These are phyloP conservation scores for Fusarium nurragi DNA, from an alignment of 2,329 filamentous ascomycete genomes.

Conservation along the genomic window DNA sequence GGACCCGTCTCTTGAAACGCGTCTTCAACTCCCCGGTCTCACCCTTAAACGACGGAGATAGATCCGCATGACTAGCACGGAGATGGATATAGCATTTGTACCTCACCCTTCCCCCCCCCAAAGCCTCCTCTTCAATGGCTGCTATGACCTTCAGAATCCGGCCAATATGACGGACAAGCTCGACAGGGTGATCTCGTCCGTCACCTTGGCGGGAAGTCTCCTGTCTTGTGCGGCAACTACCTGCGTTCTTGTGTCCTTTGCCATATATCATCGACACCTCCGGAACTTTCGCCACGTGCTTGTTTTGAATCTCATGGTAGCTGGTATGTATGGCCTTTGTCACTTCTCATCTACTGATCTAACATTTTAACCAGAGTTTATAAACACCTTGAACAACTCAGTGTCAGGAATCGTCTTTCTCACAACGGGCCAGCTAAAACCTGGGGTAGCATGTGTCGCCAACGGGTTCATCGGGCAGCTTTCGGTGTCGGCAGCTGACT, in stretches of 20 bases:
- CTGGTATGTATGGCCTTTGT: conserved; percentile 20
- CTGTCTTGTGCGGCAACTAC: conserved; percentile 36
- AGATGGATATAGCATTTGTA: not conserved
- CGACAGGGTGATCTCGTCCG: conserved; percentile 32
- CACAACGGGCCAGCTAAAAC: conserved; percentile 5
- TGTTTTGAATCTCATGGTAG: conserved; percentile 38
- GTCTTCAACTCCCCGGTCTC: conserved; percentile 12
- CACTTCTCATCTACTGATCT: not conserved
- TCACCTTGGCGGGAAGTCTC: conserved; percentile 39
- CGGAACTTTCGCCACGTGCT: conserved; percentile 39
- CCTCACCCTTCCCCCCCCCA: not conserved
- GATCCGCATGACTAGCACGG: not conserved
- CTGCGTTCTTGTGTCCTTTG: conserved; percentile 36
- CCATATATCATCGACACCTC: conserved; percentile 36
- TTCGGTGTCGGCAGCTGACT: conserved; percentile 40
- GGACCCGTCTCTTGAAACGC: conserved; percentile 1
- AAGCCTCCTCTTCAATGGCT: not conserved
- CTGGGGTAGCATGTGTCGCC: conserved; percentile 22
- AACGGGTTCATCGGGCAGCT: conserved; percentile 39
- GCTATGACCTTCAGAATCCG: conserved; percentile 2
- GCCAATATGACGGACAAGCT: conserved; percentile 25
- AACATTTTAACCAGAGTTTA: conserved; percentile 24
- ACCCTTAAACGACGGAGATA: not conserved
- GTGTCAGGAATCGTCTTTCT: conserved; percentile 38
- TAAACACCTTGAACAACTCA: conserved; percentile 40